phyloP scores from a whole-genome alignment of 306 rosid species.

The Acacia melanoxylon region DNA sequence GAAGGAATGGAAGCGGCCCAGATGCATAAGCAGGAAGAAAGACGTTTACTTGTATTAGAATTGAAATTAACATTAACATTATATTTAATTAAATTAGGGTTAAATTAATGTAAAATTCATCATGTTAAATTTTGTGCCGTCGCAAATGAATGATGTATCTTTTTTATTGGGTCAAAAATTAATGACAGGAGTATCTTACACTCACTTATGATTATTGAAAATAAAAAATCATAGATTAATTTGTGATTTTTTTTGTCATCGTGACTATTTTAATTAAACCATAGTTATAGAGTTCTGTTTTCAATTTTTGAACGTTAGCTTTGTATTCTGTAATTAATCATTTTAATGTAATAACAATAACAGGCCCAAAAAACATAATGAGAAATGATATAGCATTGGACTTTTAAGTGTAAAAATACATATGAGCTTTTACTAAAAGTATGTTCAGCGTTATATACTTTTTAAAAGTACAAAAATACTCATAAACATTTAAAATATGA shows the following conservation, averaged over 20 bases:
- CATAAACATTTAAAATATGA: too few species aligned
- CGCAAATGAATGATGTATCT: background rate
- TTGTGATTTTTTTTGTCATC: background rate
- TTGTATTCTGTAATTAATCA: too few species aligned
- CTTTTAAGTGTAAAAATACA: rapidly evolving
- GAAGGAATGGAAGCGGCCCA: constrained; percentile 35
- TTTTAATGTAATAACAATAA: too few species aligned
- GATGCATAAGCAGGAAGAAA: constrained; percentile 35
- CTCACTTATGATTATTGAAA: background rate
- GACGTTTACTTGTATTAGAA: constrained; percentile 29
- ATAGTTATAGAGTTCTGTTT: too few species aligned
- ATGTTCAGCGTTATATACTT: too few species aligned
- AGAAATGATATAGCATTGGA: background rate
- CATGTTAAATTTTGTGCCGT: background rate
- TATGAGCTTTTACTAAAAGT: too few species aligned
- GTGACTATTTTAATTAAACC: background rate
- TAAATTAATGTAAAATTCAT: background rate
- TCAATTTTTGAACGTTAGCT: too few species aligned
- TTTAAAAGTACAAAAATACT: too few species aligned
- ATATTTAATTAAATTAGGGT: background rate
- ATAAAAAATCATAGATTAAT: too few species aligned
- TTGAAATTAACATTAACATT: background rate
- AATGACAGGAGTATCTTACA: too few species aligned
- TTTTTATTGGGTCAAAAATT: too few species aligned
- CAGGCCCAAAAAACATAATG: background rate